A percentile compares a stretch with the other conserved stretches of the same genome.
Conservation (phyloP, 768 basidiomycete genomes). For the Termitomyces sp. region DNA sequence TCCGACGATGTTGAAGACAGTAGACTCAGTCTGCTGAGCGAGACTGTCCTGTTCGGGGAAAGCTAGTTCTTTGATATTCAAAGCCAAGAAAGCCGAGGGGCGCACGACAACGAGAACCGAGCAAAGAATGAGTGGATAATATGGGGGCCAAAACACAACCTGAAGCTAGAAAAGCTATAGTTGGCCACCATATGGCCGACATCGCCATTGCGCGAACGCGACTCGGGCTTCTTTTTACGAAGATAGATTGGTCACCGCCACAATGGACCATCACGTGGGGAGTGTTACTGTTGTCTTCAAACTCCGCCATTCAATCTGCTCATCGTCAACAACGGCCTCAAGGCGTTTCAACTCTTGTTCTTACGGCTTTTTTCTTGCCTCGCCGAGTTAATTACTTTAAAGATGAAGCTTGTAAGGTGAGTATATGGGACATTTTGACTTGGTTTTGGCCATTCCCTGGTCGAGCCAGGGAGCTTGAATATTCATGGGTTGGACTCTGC, state of each 20-base stretch:
- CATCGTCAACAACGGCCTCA: constrained; percentile 11
- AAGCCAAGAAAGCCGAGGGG: constrained; percentile 30
- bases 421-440: constrained; percentile 12
- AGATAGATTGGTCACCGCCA: neutral
- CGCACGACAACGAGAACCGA: constrained; percentile 29
- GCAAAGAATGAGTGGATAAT: constrained; percentile 39
- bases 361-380: neutral
- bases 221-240: neutral
- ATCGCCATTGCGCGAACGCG: neutral
- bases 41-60: constrained; percentile 42
- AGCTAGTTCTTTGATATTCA: constrained; percentile 39
- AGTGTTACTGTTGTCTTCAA: neutral
- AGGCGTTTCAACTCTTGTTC: neutral
- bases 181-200: neutral
- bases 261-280: neutral
- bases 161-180: constrained; percentile 6
- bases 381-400: constrained; percentile 4
- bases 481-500: neutral
- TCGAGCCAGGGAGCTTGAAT: neutral
- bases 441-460: constrained; percentile 1
- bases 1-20: constrained; percentile 36
- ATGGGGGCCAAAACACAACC: constrained; percentile 32
- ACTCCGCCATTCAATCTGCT: constrained; percentile 11
- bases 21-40: constrained; percentile 41
- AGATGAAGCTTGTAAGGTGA: constrained; percentile 84